Percentiles rank a stretch among this genome's conserved stretches.
Evolutionary conservation across 257 asterid genomes (phyloP).

Genomic region (Datura wrightii): DNA sequence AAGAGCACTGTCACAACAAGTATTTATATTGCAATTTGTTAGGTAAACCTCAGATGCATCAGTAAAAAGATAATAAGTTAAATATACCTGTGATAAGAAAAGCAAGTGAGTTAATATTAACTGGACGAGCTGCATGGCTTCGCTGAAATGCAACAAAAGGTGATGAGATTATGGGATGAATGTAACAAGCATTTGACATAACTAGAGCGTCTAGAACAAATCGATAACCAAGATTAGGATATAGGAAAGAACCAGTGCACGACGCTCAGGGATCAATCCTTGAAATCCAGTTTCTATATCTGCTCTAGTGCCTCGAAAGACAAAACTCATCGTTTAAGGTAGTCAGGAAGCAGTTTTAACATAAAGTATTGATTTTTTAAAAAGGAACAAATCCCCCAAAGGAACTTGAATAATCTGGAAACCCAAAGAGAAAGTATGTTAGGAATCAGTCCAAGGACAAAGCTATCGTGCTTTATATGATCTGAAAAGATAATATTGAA

Average conservation of each 20-base stretch:
- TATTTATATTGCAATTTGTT: not conserved
- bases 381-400: too few species aligned
- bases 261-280: constrained; percentile 86
- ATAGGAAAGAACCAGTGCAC: constrained; percentile 64
- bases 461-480: too few species aligned
- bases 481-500: too few species aligned
- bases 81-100: constrained; percentile 88
- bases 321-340: constrained; percentile 70
- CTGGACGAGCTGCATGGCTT: constrained; percentile 86
- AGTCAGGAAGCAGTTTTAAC: too few species aligned
- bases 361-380: too few species aligned
- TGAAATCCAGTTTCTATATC: constrained; percentile 91
- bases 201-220: not conserved
- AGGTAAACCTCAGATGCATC: constrained; percentile 3
- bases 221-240: constrained; percentile 9
- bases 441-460: too few species aligned
- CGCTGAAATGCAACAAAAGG: constrained; percentile 49
- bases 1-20: constrained; percentile 72
- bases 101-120: constrained; percentile 85
- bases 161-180: not conserved
- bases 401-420: too few species aligned
- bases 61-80: constrained; percentile 25
- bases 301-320: constrained; percentile 90
- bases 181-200: not conserved
- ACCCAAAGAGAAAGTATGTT: too few species aligned